Evolutionary conservation across 1,284 basidiomycete species (phyloP), one percentile per base, ranked within the genome.

Genomic region (Cryptococcus sp.): DNA sequence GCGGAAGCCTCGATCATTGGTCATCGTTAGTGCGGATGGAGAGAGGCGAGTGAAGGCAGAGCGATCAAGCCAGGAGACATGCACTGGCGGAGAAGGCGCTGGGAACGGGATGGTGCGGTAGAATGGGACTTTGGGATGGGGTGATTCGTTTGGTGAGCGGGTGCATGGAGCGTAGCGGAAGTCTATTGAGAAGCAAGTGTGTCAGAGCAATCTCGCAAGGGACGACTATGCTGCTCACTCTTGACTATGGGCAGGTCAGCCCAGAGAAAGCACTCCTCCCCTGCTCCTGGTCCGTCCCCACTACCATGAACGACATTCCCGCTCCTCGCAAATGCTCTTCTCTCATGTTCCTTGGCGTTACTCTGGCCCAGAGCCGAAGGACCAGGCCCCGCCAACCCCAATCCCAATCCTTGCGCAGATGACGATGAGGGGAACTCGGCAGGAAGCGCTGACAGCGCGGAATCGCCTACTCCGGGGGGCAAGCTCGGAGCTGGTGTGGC

Each of bases 1-100:
- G 40, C 96, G 82, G 74, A 92, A 99, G 1, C 96, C 96, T 48
- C 89, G 89, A 73, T 90, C 89, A 3, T 94, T 90, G 3, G 86
- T 83, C 52, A 93, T 80, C 0, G 87, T 85, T 4, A 89, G 75
- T 0, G 90, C 94, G 66, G 95, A 89, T 48, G 85, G 84, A 0
- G 91, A 89, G 59, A 96, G 85, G 58, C 88, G 87, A 52, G 95
- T 78, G 67, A 81, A 84, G 3, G 73, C 62, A 3, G 81, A 82
- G 5, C 84, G 78, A 63, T 85, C 84, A 41, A 81, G 71, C 73
- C 77, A 80, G 51, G 78, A 80, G 47, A 81, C 67, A 25, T 79
- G 72, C 1, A 81, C 78, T 0, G 62, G 64, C 0, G 71, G 68
- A 19, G 66, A 60, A 0, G 75, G 70, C 0, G 68, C 55, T 1